phyloP scores from a whole-genome alignment of 116 monocot species.

The Posidonia oceanica region DNA sequence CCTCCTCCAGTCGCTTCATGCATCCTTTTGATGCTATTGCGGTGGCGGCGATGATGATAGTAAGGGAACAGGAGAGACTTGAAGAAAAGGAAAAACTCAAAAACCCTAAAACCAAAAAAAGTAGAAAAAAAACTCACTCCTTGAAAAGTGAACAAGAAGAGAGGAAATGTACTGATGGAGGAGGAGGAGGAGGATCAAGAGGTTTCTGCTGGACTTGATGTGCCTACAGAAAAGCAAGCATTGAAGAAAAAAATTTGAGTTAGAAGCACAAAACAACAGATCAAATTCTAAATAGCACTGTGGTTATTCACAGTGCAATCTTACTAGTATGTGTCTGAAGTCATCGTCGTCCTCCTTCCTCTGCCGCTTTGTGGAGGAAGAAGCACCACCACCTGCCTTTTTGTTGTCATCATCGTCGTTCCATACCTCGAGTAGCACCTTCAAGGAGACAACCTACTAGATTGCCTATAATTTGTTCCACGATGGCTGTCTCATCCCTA shows the following conservation, averaged over 20 bases:
- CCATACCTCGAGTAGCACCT: constrained; percentile 60
- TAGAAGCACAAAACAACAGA: too few relatives aligned
- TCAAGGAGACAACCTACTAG: constrained; percentile 97
- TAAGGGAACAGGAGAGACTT: neutral
- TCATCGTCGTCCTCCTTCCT: neutral
- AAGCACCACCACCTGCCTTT: neutral
- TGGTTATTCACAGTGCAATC: too few relatives aligned
- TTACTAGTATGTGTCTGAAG: too few relatives aligned
- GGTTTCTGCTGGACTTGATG: neutral
- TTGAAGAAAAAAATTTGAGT: too few relatives aligned
- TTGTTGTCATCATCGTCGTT: constrained; percentile 10
- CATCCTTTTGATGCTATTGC: neutral
- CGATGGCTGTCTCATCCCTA: constrained; percentile 94
- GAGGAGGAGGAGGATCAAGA: constrained; percentile 11
- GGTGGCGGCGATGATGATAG: neutral
- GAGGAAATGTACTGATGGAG: neutral
- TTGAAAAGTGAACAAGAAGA: too few relatives aligned
- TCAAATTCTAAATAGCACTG: too few relatives aligned
- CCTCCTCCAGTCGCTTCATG: neutral
- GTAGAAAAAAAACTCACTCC: neutral
- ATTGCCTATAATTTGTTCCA: constrained; percentile 99
- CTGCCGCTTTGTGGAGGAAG: constrained; percentile 5
- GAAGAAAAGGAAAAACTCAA: neutral
- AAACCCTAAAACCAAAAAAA: neutral
- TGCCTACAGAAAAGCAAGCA: too few relatives aligned